Percentiles rank a stretch among this genome's conserved stretches.
phyloP scores from a whole-genome alignment of 164 flowering plant genomes.

The Dillenia suffruticosa region DNA sequence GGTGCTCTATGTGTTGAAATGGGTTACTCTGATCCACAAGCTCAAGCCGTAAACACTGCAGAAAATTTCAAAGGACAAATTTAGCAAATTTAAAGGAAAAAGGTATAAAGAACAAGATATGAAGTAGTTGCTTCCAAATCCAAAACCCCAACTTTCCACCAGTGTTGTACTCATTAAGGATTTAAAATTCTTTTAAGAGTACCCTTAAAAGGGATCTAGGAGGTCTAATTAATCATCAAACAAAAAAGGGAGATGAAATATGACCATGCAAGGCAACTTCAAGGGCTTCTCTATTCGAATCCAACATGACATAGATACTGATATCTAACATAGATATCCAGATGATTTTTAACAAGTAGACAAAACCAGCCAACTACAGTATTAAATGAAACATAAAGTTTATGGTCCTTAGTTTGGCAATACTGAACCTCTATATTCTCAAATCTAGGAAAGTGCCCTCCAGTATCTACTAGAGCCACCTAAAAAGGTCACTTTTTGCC shows the following conservation, averaged over 20 bases:
- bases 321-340: constrained; percentile 49
- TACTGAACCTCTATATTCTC: constrained; percentile 31
- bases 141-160: constrained; percentile 11
- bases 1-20: constrained; percentile 35
- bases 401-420: constrained; percentile 21
- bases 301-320: constrained; percentile 21
- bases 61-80: neutral
- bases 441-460: constrained; percentile 32
- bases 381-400: constrained; percentile 19
- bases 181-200: constrained; percentile 11
- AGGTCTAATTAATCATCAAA: constrained; percentile 20
- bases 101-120: constrained; percentile 5
- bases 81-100: neutral
- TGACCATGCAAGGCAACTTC: neutral
- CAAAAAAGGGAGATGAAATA: constrained; percentile 5
- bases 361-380: constrained; percentile 24
- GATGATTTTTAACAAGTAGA: constrained; percentile 29
- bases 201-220: constrained; percentile 41
- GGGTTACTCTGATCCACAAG: constrained; percentile 8
- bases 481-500: constrained; percentile 34
- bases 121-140: constrained; percentile 24
- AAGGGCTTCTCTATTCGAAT: constrained; percentile 8
- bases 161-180: constrained; percentile 18
- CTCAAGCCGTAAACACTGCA: constrained; percentile 3
- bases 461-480: constrained; percentile 16